Percentiles rank a stretch among this genome's conserved stretches.
These are phyloP conservation scores for Filosporella fistucella DNA, from an alignment of 495 filamentous ascomycete species.

Conservation along the genomic window DNA sequence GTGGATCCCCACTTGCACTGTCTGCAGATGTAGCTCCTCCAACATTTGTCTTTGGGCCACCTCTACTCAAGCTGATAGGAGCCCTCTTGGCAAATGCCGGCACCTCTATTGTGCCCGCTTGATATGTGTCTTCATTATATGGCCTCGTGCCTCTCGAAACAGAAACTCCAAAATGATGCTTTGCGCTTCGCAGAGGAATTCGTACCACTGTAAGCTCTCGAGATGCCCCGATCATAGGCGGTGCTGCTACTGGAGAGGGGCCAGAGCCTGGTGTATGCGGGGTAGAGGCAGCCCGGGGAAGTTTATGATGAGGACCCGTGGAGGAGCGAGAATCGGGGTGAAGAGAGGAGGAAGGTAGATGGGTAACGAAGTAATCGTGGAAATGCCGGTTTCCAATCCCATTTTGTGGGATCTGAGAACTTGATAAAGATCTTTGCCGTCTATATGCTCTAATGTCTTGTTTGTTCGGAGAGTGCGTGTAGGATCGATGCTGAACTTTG, in stretches of 20 bases:
- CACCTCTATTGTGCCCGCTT: constrained; percentile 88
- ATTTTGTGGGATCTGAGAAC: background rate
- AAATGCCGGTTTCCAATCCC: constrained; percentile 53
- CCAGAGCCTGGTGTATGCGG: constrained; percentile 63
- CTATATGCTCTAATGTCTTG: background rate
- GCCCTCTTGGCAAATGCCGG: constrained; percentile 85
- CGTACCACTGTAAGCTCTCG: constrained; percentile 94
- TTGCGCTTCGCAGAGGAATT: constrained; percentile 90
- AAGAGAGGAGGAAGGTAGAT: constrained; percentile 87
- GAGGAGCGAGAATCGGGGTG: constrained; percentile 76
- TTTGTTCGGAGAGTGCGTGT: background rate
- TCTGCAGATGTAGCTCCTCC: constrained; percentile 61
- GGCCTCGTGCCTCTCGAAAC: constrained; percentile 75
- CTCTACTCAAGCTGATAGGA: constrained; percentile 62
- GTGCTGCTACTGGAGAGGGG: constrained; percentile 48
- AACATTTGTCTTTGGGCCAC: constrained; percentile 20
- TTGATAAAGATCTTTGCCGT: background rate
- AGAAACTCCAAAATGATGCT: constrained; percentile 87
- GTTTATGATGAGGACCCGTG: constrained; percentile 67
- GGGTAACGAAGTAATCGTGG: constrained; percentile 95
- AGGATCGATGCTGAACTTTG: background rate
- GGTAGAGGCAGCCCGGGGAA: constrained; percentile 77
- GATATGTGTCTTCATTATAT: constrained; percentile 91
- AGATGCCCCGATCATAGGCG: constrained; percentile 46
- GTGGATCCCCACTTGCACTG: constrained; percentile 78